Base-by-base conservation (phyloP, 768 basidiomycete species). In the Russula virescens region DNA sequence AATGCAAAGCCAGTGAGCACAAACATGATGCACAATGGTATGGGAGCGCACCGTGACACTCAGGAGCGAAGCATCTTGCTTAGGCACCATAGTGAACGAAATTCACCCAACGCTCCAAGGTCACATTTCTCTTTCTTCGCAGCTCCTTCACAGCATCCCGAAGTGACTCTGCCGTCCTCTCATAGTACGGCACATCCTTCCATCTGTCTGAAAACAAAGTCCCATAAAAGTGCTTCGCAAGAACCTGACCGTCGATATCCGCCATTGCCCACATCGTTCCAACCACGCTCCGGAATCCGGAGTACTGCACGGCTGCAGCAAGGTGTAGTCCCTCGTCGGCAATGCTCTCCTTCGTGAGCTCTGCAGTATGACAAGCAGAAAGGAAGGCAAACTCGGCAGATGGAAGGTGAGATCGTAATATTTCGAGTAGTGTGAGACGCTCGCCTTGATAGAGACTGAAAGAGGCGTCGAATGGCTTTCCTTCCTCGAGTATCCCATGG, bases 321-420 rank as follows among this genome's bases (percentile, higher is more conserved):
- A 64, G 62, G 26, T 55, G 56, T 2, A 66, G 43, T 6, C n/a
- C 57, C 52, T 64, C 62, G 13, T 66, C 63, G 1, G 58, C 19
- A 9, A 52, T n/a, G 18, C n/a, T 43, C 4, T 58, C 21, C 1
- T n/a, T 49, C 5, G 47, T 47, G 21, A 47, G 13, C 46, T 23
- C 21, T 2, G 46, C 46, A 21, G 9, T 47, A 21, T 47, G 46
- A 49, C 18, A 18, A 48, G 55, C 16, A 13, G 48, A 19, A 40
- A 55, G 38, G 38, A 40, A 40, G 11, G 38, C 38, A 16, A 40
- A 40, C 14, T 40, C 14, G 28, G 31, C 3, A 25, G 3, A 46
- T 42, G 11, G 21, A 23, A 47, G 46, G 11, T 21, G 46, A 23
- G 46, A 47, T 11, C 46, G 21, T 23, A 23, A 2, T 8, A 21